Base-by-base conservation (phyloP, 1,139 yeast genomes). In the Magnusiomyces sp. region DNA sequence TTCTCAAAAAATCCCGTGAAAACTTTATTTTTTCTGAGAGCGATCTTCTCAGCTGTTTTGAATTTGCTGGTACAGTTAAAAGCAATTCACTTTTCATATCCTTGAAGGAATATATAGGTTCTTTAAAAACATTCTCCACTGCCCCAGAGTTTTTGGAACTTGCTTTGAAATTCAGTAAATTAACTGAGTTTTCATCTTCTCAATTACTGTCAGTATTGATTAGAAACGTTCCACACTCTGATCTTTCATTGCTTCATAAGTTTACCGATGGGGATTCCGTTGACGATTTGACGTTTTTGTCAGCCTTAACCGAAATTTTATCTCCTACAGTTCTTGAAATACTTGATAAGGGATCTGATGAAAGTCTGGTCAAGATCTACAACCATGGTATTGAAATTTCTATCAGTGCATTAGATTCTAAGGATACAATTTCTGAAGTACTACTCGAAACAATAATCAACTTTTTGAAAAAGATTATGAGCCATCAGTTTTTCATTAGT, bases 221-320 rank as follows among this genome's bases (percentile, higher is more conserved):
- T 10, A 45, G 43, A 33, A 39, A 47, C 6, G 34, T 52, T 14
- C 51, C 54, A 4, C 19, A 43, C 2, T 14, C 40, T n/a, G 52
- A 52, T 16, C 17, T 50, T 10, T 23, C 47, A 14, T 43, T 42
- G 10, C 44, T 52, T 39, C 48, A 45, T 9, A 46, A 41, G 11
- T 49, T 52, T 47, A 48, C 48, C 14, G 40, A 41, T n/a, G 47
- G 46, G 34, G 37, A 47, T 17, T 45, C 37, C 31, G 46, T 52
- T 14, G 54, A 52, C 20, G 51, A 52, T 27, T 42, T 47, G 16
- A 52, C 54, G 1, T 52, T 49, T 27, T 39, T 52, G 34, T 45
- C 54, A 4, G 48, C 49, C 43, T 49, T 47, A 2, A 40, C 36
- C 11, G 52, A 49, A 16, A 49, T 46, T 9, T 39, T 47, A 2